Evolutionary conservation across 768 basidiomycete genomes (phyloP).

Genomic region (Kwoniella dendrophila): DNA sequence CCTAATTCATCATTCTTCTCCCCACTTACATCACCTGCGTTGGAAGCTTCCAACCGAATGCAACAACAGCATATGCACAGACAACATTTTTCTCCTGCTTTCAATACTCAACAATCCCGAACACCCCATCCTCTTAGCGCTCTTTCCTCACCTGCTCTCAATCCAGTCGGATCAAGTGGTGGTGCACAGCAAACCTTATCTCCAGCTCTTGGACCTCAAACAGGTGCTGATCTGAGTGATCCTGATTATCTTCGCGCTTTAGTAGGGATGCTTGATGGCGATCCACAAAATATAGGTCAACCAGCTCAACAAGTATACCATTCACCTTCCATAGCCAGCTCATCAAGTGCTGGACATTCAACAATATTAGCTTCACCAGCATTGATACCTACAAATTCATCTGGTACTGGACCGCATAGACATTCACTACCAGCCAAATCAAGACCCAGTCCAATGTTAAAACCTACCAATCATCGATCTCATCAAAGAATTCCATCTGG

Average conservation of each 20-base stretch:
- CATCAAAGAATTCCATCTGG: conserved; percentile 23
- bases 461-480: conserved; percentile 45
- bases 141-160: conserved; percentile 42
- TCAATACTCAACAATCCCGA: conserved; percentile 19
- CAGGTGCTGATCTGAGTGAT: conserved; percentile 32
- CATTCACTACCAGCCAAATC: conserved; percentile 41
- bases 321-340: conserved; percentile 18
- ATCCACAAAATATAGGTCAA: conserved; percentile 7
- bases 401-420: conserved; percentile 34
- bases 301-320: conserved; percentile 12
- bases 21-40: conserved; percentile 57
- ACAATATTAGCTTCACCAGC: conserved; percentile 20
- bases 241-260: conserved; percentile 42
- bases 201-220: conserved; percentile 50
- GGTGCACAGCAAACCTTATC: conserved; percentile 51
- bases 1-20: conserved; percentile 55
- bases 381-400: conserved; percentile 1
- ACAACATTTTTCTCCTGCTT: conserved; percentile 27
- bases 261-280: conserved; percentile 39
- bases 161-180: conserved; percentile 47
- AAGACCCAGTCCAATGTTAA: conserved; percentile 54
- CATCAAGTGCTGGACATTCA: conserved; percentile 15
- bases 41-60: conserved; percentile 41
- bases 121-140: conserved; percentile 43
- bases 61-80: conserved; percentile 17